A percentile compares a stretch with the other conserved stretches of the same genome.
Evolutionary conservation across 176 grass and related monocot genomes (phyloP).

Genomic region (Raddia guianensis): DNA sequence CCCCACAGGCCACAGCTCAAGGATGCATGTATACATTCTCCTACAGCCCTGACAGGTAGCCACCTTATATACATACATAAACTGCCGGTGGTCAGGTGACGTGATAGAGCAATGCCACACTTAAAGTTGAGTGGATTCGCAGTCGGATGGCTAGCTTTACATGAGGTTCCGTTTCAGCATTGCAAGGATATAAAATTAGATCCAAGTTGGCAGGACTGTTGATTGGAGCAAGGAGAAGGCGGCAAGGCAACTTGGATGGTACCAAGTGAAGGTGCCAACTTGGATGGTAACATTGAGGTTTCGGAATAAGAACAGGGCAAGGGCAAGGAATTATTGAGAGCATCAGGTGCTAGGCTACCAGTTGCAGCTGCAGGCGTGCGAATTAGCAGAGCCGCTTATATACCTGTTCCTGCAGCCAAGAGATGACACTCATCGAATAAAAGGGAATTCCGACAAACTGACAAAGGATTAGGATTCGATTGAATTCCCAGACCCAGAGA

Average conservation of each 20-base stretch:
- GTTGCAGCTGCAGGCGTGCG: not conserved
- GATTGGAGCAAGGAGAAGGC: not conserved
- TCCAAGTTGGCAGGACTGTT: not conserved
- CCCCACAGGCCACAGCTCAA: conserved; percentile 15
- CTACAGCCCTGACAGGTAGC: not conserved
- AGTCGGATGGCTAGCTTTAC: not conserved
- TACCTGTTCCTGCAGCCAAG: not conserved
- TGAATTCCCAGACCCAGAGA: not conserved
- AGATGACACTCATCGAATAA: not conserved
- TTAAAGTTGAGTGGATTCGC: not conserved
- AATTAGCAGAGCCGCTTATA: not conserved
- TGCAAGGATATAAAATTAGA: not conserved
- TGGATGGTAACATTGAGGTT: too few species aligned
- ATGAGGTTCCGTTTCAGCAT: not conserved
- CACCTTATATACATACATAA: not conserved
- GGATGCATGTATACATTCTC: not conserved
- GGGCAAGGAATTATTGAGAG: not conserved
- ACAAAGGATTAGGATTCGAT: not conserved
- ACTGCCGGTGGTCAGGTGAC: not conserved
- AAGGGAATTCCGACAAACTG: not conserved
- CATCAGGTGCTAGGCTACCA: conserved; percentile 1
- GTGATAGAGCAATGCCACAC: not conserved
- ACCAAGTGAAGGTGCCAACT: too few species aligned
- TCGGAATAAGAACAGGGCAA: not conserved
- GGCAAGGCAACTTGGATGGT: too few species aligned